Evolutionary conservation across 2,329 filamentous ascomycete genomes (phyloP), one percentile per base, ranked within the genome.

Genomic region (Septoria petroselini): DNA sequence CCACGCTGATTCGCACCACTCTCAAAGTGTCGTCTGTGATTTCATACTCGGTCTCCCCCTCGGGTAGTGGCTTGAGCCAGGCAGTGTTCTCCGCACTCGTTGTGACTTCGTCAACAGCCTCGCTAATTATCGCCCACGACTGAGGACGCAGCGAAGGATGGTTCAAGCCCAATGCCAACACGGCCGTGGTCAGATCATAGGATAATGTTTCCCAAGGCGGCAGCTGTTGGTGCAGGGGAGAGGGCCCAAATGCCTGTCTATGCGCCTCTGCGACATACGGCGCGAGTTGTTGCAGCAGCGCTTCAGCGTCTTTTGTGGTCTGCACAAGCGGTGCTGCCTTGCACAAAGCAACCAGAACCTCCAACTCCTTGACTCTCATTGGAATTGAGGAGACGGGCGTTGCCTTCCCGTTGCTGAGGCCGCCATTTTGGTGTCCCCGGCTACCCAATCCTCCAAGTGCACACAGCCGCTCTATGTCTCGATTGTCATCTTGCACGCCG

Each of bases 281-380:
- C 6, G 84, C 80, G 33, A 98, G 74, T 60, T 95, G 90, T 27
- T 78, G 76, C n/a, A 84, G 80, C 31, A 98, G 80, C 62, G 83
- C 85, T 62, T 87, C 82, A 21, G 90, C 91, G 64, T 86, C 85
- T 53, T 88, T 81, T 34, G 74, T 70, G 38, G 82, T 83, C 44
- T 83, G 78, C 19, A 97, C 77, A 18, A 82, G 79, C 3, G 89
- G 85, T 3, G 91, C 88, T 45, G 91, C 88, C 71, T 91, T 91
- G 75, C 91, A 97, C 19, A 98, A 77, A 35, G 93, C 89, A 19
- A 97, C 73, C 19, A 98, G 78, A 45, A 95, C 87, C 69, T 98
- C 91, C 60, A 95, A 85, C 75, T 98, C 94, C 63, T 88, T 84
- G 46, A 91, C 82, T 45, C 84, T 69, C 68, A 74, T 75, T 1